Evolutionary conservation across 768 basidiomycete genomes (phyloP), one percentile per base, ranked within the genome.

Genomic region (Chiua virens): DNA sequence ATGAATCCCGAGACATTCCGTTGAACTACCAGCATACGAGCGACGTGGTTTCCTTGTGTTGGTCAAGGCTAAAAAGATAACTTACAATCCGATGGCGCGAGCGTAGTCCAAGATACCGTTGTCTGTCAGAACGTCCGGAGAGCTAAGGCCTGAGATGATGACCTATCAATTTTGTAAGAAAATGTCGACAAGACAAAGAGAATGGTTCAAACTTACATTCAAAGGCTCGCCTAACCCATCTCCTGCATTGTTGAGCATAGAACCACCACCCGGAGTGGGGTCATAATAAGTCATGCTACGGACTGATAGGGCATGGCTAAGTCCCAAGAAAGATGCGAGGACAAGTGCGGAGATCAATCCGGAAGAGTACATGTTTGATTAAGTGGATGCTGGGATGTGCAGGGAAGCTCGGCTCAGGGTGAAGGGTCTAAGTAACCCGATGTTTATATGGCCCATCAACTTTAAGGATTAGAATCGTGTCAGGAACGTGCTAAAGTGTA

Each of bases 131-230:
- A 86, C 80, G 2, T 42, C 71, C 3, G 80, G 64, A 5, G 82
- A 83, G 54, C 83, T 86, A 38, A 78, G 62, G 1, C 79, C 84
- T 5, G 86, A 87, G 49, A 87, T 76, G 53, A 88, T 85, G 36
- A 87, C 73, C 76, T 78, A 39, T 21, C 3, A 11, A 3, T 18
- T 22, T 13, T 9, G 28, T 49, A 15, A 40, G 20, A 30, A 40
- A 17, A 27, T 0, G 20, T 28, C 28, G 42, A 43, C 20, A 35
- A 30, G n/a, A 27, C 28, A 17, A 15, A 5, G 14, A 11, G 3
- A 46, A 38, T 2, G 17, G 15, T 21, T 21, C 2, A 38, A 20
- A 8, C 38, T 17, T 40, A 74, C 79, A 63, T 83, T 73, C 54
- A 79, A 55, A 28, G 75, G 71, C 55, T 72, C 74, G 25, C 74